A percentile compares a stretch with the other conserved stretches of the same genome.
phyloP scores from a whole-genome alignment of 2,329 filamentous ascomycete genomes.

The Microthyrium microscopicum region DNA sequence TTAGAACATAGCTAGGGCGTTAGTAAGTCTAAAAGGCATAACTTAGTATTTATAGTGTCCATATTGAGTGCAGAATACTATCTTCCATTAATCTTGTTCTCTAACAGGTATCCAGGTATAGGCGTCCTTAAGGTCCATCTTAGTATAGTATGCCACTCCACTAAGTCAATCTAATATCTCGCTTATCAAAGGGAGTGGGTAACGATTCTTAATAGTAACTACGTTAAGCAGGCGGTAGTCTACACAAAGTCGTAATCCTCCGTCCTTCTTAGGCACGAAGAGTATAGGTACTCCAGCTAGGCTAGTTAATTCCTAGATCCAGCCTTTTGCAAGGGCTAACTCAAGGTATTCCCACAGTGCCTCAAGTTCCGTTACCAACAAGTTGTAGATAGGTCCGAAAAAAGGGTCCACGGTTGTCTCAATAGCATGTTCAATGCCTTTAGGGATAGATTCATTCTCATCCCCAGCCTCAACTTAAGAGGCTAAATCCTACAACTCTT shows the following conservation, averaged over 20 bases:
- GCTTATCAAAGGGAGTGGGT: constrained; percentile 17
- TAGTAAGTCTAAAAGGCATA: constrained; percentile 11
- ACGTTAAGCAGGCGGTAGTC: constrained; percentile 21
- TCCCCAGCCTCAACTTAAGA: not conserved
- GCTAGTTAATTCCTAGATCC: constrained; percentile 11
- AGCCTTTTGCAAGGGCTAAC: constrained; percentile 10
- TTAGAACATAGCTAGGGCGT: constrained; percentile 11
- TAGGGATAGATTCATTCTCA: not conserved
- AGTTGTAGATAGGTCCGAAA: not conserved
- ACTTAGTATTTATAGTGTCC: constrained; percentile 20
- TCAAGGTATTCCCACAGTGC: constrained; percentile 10
- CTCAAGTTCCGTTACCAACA: not conserved
- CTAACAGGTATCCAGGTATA: constrained; percentile 20
- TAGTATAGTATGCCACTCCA: constrained; percentile 15
- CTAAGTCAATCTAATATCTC: constrained; percentile 16
- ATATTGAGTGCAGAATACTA: constrained; percentile 18
- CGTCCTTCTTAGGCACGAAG: constrained; percentile 18
- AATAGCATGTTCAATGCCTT: constrained; percentile 1
- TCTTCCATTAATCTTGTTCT: constrained; percentile 19
- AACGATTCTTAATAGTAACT: constrained; percentile 20
- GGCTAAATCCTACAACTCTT: not conserved
- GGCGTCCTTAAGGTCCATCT: constrained; percentile 16
- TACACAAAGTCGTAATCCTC: constrained; percentile 17
- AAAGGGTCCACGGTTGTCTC: not conserved
- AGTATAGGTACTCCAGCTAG: constrained; percentile 13